phyloP scores from a whole-genome alignment of 768 basidiomycete species.

The Tulasnella sp. region DNA sequence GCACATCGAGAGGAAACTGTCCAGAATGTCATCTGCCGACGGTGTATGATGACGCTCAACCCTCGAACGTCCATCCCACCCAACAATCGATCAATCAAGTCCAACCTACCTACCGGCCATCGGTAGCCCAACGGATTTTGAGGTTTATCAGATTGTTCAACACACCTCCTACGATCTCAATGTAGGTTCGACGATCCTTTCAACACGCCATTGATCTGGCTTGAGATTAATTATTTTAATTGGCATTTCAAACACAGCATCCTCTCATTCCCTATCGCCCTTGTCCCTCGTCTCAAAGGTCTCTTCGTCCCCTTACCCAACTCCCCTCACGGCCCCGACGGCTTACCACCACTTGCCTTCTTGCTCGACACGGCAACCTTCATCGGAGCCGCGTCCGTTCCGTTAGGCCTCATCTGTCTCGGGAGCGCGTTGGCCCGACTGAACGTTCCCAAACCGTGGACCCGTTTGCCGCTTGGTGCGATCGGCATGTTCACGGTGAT shows the following conservation, averaged over 20 bases:
- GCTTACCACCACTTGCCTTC: slow-evolving; percentile 53
- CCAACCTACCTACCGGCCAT: not conserved
- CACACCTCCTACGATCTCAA: slow-evolving; percentile 41
- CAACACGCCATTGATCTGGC: no score
- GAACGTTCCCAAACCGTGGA: slow-evolving; percentile 33
- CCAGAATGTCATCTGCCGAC: not conserved
- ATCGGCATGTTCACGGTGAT: slow-evolving; percentile 42
- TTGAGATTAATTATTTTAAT: no score
- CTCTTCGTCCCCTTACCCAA: slow-evolving; percentile 43
- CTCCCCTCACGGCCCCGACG: slow-evolving; percentile 45
- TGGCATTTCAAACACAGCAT: slow-evolving; percentile 18
- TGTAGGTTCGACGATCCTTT: slow-evolving; percentile 22
- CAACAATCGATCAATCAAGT: not conserved
- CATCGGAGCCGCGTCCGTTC: slow-evolving; percentile 52
- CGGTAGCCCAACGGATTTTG: not conserved
- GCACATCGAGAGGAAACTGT: no score
- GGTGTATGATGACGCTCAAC: not conserved
- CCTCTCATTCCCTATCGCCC: slow-evolving; percentile 42
- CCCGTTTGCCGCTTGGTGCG: slow-evolving; percentile 37
- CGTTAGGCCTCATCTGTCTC: slow-evolving; percentile 48
- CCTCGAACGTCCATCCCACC: slow-evolving; percentile 16
- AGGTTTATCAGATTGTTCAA: slow-evolving; percentile 32
- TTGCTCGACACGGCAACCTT: slow-evolving; percentile 46
- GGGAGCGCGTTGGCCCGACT: slow-evolving; percentile 54
- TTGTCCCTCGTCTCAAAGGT: slow-evolving; percentile 47